Evolutionary conservation across 345 rosid species (phyloP).

Genomic region (Nasturtium officinale): DNA sequence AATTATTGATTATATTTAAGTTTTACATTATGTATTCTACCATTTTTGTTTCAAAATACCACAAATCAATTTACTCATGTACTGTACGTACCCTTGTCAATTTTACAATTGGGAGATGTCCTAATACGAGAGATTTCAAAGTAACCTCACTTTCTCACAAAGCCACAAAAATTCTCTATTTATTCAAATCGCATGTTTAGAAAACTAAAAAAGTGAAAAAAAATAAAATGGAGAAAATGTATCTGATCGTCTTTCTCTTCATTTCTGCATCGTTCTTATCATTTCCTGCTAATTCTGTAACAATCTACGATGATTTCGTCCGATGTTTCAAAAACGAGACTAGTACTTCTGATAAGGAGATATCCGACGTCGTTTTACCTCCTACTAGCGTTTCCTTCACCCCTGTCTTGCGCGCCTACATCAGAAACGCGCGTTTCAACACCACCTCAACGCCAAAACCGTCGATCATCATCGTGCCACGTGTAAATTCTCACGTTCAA

Average conservation of each 20-base stretch:
- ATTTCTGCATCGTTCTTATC: conserved; percentile 24
- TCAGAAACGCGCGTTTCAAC: conserved; percentile 53
- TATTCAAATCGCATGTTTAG: not conserved
- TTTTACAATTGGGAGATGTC: not conserved
- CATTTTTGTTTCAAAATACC: not conserved
- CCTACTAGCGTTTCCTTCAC: conserved; percentile 29
- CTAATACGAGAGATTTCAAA: not conserved
- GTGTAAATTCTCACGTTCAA: conserved; percentile 52
- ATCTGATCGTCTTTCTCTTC: conserved; percentile 13
- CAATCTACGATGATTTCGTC: conserved; percentile 8
- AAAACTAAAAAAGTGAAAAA: conserved; percentile 7
- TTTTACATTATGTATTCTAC: not conserved
- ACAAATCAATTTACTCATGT: not conserved
- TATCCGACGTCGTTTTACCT: conserved; percentile 36
- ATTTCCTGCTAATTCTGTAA: conserved; percentile 10
- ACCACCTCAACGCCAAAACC: conserved; percentile 54
- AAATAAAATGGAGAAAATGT: conserved; percentile 5
- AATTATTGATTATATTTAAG: not conserved
- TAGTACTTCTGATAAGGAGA: not conserved
- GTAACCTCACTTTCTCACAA: not conserved
- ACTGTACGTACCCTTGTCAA: not conserved
- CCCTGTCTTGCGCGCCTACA: conserved; percentile 37
- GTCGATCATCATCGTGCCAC: conserved; percentile 47
- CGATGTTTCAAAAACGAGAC: conserved; percentile 31
- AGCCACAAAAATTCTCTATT: conserved; percentile 1